Evolutionary conservation across 257 asterid species (phyloP), one percentile per base, ranked within the genome.

Genomic region (Echium plantagineum): DNA sequence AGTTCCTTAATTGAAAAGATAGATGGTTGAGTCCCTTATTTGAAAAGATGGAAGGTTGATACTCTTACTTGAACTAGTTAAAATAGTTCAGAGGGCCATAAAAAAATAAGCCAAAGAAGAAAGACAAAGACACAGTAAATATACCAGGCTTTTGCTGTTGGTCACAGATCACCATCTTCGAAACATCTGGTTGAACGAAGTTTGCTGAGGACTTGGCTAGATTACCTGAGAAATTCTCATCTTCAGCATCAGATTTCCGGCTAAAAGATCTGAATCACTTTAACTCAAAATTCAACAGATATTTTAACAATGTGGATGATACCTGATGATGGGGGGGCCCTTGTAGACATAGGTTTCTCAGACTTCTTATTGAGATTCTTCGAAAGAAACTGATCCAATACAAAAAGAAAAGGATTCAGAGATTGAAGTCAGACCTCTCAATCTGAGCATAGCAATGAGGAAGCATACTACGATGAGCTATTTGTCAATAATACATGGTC

Each of bases 131-230:
- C n/a, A 4, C 32, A 52, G 9, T 4, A 32, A 21, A 58, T 48
- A 57, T 84, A 91, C 98, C 97, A 64, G 85, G 74, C 66, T 79
- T 83, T 72, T 76, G 84, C 61, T 76, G 68, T 4, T 94, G 89
- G 59, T 80, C 85, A 66, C 82, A 82, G 38, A 78, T 62, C 68
- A 69, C 74, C 98, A 88, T 79, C 75, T 75, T 83, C 30, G 96
- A 88, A 69, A 84, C 77, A 66, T 85, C 97, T 30, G 98, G 98
- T 73, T 63, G 70, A 72, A 86, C 83, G 64, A 84, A 66, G 77
- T 89, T 93, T 70, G 82, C 74, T 30, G 63, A 52, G 76, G 85
- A 70, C 66, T 63, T 74, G 57, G 63, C 62, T 35, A 84, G 63
- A 67, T 57, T 69, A 64, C 78, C 83, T 66, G 82, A 73, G 69